These are phyloP conservation scores for Globisporangium paddicum DNA, from an alignment of 352 stramenopile genomes.

Conservation along the genomic window DNA sequence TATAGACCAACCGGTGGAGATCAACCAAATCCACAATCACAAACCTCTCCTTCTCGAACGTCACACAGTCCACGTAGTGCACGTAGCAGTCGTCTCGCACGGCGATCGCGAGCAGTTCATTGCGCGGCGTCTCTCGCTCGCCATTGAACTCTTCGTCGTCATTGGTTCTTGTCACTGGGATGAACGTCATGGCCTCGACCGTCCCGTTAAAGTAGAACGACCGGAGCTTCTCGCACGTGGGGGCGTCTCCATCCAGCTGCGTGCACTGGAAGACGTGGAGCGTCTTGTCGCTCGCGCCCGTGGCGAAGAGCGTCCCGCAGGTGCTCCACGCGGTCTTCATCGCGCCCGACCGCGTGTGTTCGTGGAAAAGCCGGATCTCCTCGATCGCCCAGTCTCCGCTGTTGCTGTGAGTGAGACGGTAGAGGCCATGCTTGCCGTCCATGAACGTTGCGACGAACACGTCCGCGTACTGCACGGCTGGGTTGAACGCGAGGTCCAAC, in stretches of 20 bases:
- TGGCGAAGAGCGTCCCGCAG: conserved; percentile 55
- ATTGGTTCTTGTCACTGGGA: conserved; percentile 17
- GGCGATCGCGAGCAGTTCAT: conserved; percentile 55
- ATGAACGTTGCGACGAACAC: conserved; percentile 69
- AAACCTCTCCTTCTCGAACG: conserved; percentile 78
- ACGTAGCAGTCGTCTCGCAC: conserved; percentile 83
- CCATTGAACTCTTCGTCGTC: not conserved
- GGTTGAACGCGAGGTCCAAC: conserved; percentile 60
- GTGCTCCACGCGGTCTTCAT: conserved; percentile 66
- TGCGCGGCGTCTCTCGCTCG: not conserved
- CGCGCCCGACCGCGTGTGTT: conserved; percentile 65
- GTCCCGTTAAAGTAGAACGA: conserved; percentile 86
- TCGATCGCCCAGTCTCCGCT: conserved; percentile 33
- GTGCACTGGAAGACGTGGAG: conserved; percentile 61
- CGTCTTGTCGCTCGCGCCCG: conserved; percentile 69
- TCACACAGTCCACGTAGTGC: conserved; percentile 76
- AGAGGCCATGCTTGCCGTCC: conserved; percentile 64
- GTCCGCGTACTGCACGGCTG: conserved; percentile 24
- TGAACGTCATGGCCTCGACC: conserved; percentile 59
- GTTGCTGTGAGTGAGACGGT: conserved; percentile 24
- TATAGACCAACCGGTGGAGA: not conserved
- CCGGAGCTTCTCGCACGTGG: conserved; percentile 53
- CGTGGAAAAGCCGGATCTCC: conserved; percentile 45
- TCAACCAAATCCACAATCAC: not conserved
- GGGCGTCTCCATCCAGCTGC: conserved; percentile 8